Evolutionary conservation across 2,329 filamentous ascomycete species (phyloP).

Genomic region (Trichoderma sp.): DNA sequence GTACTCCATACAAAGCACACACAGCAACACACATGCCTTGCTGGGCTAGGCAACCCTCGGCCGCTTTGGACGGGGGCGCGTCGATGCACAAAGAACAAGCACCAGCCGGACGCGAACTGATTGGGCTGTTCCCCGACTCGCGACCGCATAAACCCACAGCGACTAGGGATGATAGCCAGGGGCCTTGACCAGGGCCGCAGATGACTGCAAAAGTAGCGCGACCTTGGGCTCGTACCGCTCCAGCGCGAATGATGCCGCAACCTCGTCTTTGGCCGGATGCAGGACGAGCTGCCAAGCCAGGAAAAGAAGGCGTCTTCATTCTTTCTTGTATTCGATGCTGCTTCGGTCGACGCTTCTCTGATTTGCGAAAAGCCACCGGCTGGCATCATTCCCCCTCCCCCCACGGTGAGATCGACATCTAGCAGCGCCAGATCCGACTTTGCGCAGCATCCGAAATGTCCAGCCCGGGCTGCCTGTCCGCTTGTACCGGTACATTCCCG

Average conservation of each 20-base stretch:
- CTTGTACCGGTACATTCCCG: neutral
- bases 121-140: conserved; percentile 27
- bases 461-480: neutral
- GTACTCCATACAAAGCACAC: neutral
- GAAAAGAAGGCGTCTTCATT: conserved; percentile 2
- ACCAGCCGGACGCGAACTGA: conserved; percentile 22
- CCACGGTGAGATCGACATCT: conserved; percentile 11
- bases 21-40: conserved; percentile 26
- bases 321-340: neutral
- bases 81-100: conserved; percentile 26
- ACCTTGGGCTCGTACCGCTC: conserved; percentile 3
- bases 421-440: conserved; percentile 14
- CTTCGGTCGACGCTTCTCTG: neutral
- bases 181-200: conserved; percentile 15
- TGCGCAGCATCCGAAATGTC: conserved; percentile 6
- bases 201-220: conserved; percentile 16
- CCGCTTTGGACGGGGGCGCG: conserved; percentile 26
- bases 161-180: conserved; percentile 16
- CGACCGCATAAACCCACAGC: conserved; percentile 10
- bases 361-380: neutral
- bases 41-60: conserved; percentile 19
- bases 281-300: conserved; percentile 9
- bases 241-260: neutral
- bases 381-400: neutral
- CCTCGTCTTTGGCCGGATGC: conserved; percentile 15